Base-by-base conservation (phyloP, 2,329 filamentous ascomycete genomes). In the Xylaria sp. region DNA sequence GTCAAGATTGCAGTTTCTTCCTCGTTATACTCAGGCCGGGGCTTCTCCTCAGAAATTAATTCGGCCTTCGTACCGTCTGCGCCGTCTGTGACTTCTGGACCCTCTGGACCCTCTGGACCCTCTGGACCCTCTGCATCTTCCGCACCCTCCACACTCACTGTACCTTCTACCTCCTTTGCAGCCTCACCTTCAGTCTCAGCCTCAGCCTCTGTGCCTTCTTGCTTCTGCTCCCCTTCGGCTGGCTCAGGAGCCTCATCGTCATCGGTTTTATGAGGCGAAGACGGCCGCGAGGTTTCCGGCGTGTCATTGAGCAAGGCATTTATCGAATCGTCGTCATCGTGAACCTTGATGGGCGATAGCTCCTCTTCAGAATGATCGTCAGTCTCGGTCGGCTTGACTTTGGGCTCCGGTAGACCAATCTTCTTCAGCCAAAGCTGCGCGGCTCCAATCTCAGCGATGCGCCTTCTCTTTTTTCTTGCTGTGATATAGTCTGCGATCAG, bases 401-500 rank as follows among this genome's bases (percentile, higher is more conserved):
- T 79, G 6, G 81, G 82, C 71, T 84, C 80, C 17, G 86, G 82
- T 58, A 84, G 74, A 3, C 85, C 84, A 60, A 89, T 86, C 64
- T 86, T 88, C 71, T 85, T 88, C 17, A 95, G 81, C 33, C 91
- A 84, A 15, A 88, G 87, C 71, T 92, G 88, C 2, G 90, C 89
- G 0, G 90, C 90, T 73, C 95, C 93, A 46, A 98, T 90, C 76
- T 97, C 95, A 9, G 90, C 89, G 33, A 92, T 86, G 17, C 94
- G 90, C 66, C 87, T 85, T 74, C 90, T 90, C 77, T 92, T 91
- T 80, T 92, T 93, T 68, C 90, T 90, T 6, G 92, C 87, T 11
- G 86, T 81, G 63, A 97, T 91, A 75, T 91, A 97, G 80, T 99
- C 96, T 66, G 90, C 89, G n/a, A 99, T 91, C 0, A 99, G 83